A percentile compares a stretch with the other conserved stretches of the same genome.
phyloP scores from a whole-genome alignment of 495 filamentous ascomycete species.

The Pseudomonodictys pantanalensis region DNA sequence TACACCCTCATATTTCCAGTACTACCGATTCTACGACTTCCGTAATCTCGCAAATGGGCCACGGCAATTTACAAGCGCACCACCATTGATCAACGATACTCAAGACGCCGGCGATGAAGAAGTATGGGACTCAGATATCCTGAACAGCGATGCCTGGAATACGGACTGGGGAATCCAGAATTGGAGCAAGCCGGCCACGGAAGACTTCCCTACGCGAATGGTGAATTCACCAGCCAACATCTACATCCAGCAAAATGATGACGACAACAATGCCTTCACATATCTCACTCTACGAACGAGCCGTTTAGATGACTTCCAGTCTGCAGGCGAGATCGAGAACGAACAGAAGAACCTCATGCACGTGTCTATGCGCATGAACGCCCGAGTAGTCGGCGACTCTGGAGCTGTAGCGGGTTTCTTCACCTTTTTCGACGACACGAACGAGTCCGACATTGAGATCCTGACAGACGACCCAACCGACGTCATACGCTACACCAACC shows the following conservation, averaged over 20 bases:
- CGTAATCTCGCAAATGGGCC: constrained; percentile 47
- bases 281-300: constrained; percentile 62
- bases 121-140: constrained; percentile 43
- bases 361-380: constrained; percentile 61
- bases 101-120: constrained; percentile 27
- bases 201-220: constrained; percentile 50
- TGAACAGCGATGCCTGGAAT: constrained; percentile 39
- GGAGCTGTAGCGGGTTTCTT: constrained; percentile 40
- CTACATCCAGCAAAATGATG: constrained; percentile 49
- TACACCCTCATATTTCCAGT: constrained; percentile 52
- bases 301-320: constrained; percentile 55
- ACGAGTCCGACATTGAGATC: constrained; percentile 37
- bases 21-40: constrained; percentile 69
- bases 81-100: constrained; percentile 12
- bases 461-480: constrained; percentile 27
- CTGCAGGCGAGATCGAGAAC: constrained; percentile 65
- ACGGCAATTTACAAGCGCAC: constrained; percentile 36
- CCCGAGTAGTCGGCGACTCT: constrained; percentile 41
- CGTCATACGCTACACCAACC: constrained; percentile 61
- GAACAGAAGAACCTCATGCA: constrained; percentile 52
- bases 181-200: constrained; percentile 54
- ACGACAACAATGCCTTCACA: constrained; percentile 42
- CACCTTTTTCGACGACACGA: constrained; percentile 41
- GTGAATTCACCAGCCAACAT: constrained; percentile 64
- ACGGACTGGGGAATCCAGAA: constrained; percentile 58